Conservation (phyloP, 1,284 basidiomycete species). For the Athelia psychrophila region DNA sequence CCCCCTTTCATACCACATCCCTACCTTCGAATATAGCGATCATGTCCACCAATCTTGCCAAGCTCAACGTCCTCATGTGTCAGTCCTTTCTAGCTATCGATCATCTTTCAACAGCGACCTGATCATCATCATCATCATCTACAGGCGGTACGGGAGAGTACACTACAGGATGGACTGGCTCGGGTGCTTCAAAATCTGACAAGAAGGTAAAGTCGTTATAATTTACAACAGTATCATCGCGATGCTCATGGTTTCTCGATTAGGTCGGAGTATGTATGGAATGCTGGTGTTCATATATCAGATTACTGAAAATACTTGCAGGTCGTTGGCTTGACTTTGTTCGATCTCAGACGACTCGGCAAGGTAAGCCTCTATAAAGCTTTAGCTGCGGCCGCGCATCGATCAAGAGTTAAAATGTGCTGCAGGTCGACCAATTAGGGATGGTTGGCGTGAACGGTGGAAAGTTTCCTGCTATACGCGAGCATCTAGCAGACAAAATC, state of each 20-base stretch:
- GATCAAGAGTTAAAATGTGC: constrained; percentile 1
- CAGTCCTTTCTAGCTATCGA: constrained; percentile 17
- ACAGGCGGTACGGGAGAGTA: constrained; percentile 85
- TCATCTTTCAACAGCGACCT: constrained; percentile 1
- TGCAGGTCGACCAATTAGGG: constrained; percentile 63
- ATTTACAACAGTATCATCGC: constrained; percentile 1
- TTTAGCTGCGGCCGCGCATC: background rate
- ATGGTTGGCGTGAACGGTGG: constrained; percentile 86
- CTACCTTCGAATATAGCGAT: background rate
- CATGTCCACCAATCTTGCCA: constrained; percentile 39
- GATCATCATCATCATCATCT: constrained; percentile 6
- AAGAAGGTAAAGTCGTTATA: constrained; percentile 67
- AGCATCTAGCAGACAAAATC: constrained; percentile 84
- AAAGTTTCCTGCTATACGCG: constrained; percentile 82
- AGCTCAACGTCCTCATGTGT: constrained; percentile 78
- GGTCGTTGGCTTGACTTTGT: constrained; percentile 89
- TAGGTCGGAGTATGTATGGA: constrained; percentile 67
- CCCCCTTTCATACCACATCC: no score
- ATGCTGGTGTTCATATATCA: background rate
- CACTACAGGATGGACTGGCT: constrained; percentile 90
- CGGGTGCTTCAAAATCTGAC: constrained; percentile 90
- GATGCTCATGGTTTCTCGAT: background rate
- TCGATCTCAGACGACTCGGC: constrained; percentile 83
- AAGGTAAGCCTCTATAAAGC: constrained; percentile 49
- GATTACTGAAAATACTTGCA: constrained; percentile 25